Base-by-base conservation (phyloP, 164 flowering plant genomes). In the Stephania japonica region DNA sequence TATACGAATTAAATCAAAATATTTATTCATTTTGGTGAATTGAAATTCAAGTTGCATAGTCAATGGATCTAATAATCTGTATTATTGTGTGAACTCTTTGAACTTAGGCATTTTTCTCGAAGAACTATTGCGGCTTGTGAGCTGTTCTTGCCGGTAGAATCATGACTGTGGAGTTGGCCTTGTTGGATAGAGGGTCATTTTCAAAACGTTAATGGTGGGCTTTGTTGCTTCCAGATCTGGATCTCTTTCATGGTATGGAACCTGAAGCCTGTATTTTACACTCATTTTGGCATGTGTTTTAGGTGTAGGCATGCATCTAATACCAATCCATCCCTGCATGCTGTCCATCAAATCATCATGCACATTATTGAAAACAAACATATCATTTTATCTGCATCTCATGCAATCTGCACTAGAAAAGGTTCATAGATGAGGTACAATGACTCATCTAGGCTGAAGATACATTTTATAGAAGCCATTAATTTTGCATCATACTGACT, bases 161-260 rank as follows among this genome's bases (percentile, higher is more conserved):
- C 64, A 59, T 56, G 18, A 59, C 7, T 16, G 5, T 59, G 24
- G 64, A 19, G 64, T 2, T 59, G 64, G 5, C 24, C 5, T 19
- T 19, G 21, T 59, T 59, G 64, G 10, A 59, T 7, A 21, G 7
- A 19, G 64, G 64, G 64, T 59, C 64, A 59, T n/a, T 59, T 59
- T 59, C 64, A 59, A n/a, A 19, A 24, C 64, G 19, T 59, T n/a
- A 8, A 24, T 1, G 64, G 23, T 59, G 64, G 9, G 64, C 64
- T 59, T 50, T 59, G 23, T 59, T 56, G 64, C 64, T 59, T n/a
- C 64, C n/a, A 59, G 64, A 59, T 59, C 64, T 59, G 21, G n/a
- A 59, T 59, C 64, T 59, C 64, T 19, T 59, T 59, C 23, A 59
- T 21, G 21, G 23, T 32, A 32, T 32, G 38, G 38, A 32, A 32